Evolutionary conservation across 495 filamentous ascomycete genomes (phyloP).

Genomic region (Clavariopsis aquatica): DNA sequence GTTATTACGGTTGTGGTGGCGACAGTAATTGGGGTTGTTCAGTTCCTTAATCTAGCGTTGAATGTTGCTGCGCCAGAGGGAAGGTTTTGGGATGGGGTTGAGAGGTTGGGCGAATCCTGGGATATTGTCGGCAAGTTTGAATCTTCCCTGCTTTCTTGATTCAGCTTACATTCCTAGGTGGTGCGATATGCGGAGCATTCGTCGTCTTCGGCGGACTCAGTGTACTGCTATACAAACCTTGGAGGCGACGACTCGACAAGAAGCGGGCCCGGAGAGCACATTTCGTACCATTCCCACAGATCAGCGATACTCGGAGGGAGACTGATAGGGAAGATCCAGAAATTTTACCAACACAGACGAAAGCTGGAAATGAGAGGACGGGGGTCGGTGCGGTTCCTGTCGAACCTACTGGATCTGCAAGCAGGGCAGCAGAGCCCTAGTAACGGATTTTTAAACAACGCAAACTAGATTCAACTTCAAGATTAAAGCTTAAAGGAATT

Average conservation of each 20-base stretch:
- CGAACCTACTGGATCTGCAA: too few species aligned
- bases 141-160: neutral
- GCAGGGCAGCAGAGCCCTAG: too few species aligned
- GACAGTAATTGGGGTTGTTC: slow-evolving; percentile 79
- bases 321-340: neutral
- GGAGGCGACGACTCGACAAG: slow-evolving; percentile 64
- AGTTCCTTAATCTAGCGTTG: slow-evolving; percentile 73
- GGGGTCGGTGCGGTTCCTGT: too few species aligned
- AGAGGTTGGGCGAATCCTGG: slow-evolving; percentile 73
- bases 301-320: neutral
- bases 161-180: slow-evolving; percentile 42
- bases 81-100: slow-evolving; percentile 83
- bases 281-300: slow-evolving; percentile 19
- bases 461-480: too few species aligned
- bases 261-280: slow-evolving; percentile 34
- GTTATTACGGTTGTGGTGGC: slow-evolving; percentile 85
- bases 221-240: slow-evolving; percentile 72
- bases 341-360: neutral
- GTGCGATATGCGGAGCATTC: slow-evolving; percentile 80
- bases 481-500: too few species aligned
- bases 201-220: slow-evolving; percentile 71
- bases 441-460: too few species aligned
- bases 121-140: slow-evolving; percentile 69
- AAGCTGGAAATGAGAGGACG: slow-evolving; percentile 4
- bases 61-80: slow-evolving; percentile 73